Base-by-base conservation (phyloP, 2,329 filamentous ascomycete genomes). In the Penicillium sp. region DNA sequence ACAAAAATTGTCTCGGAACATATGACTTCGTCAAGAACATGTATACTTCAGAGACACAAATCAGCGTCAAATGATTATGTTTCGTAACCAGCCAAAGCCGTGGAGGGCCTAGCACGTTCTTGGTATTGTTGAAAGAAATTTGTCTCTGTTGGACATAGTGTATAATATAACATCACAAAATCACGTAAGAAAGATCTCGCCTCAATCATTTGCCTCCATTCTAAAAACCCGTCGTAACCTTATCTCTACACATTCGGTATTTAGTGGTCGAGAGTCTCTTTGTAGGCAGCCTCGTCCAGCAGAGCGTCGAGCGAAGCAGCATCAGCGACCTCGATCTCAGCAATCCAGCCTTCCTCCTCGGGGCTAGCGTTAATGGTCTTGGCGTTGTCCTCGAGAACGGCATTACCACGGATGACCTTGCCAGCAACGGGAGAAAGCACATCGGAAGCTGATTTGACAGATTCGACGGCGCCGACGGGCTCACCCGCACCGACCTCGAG, bases 371-470 rank as follows among this genome's bases (percentile, higher is more conserved):
- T 99, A 81, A 99, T 93, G 58, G 85, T 89, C 62, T 86, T 86
- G 25, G 95, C 94, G 82, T 90, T 93, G 78, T 95, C 89, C 78
- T 96, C 91, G 64, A 99, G 85, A 62, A 82, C 74, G 11, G 75
- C 73, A 82, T 99, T 99, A 71, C 88, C 83, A 73, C 89, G 86
- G 40, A 86, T 84, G 63, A 99, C 87, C 69, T 82, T 90, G 74
- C 94, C 94, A 55, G 84, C 81, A 68, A 97, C 85, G 19, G 95
- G 95, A 14, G 92, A 89, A 81, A 97, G 90, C 83, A 99, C 97
- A 77, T 99, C 95, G 65, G 92, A 94, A n/a, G 95, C 95, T 65
- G 90, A 95, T 85, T 99, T 99, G 79, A 99, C 95, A 2, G 93
- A 97, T 83, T 99, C 95, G 70, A 99, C 94, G 62, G 94, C 93